phyloP scores from a whole-genome alignment of 805 yeast species.

The Peterozyma xylosa region DNA sequence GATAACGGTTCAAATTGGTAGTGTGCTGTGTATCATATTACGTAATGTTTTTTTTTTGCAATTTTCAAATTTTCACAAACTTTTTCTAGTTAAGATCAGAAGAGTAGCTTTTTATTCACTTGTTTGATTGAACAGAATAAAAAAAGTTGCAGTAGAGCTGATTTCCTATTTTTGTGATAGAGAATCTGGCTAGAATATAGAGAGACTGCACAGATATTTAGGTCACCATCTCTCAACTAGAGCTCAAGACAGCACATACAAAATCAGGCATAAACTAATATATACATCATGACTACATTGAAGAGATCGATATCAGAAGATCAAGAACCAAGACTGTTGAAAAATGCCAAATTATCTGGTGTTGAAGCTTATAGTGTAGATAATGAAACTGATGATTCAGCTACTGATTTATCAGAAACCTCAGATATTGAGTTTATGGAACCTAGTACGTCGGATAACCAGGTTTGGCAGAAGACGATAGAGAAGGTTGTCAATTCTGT shows the following conservation, averaged over 20 bases:
- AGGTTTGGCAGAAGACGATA: constrained; percentile 75
- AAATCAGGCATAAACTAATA: constrained; percentile 16
- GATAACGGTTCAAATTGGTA: not conserved
- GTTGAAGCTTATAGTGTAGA: constrained; percentile 5
- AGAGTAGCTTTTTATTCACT: too few species aligned
- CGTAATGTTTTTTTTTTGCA: not conserved
- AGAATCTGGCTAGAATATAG: too few species aligned
- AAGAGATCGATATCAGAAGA: not conserved
- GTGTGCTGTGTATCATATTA: constrained; percentile 1
- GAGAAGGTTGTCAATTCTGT: constrained; percentile 77
- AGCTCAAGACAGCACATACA: too few species aligned
- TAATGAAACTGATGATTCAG: constrained; percentile 5
- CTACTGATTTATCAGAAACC: constrained; percentile 1
- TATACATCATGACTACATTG: constrained; percentile 6
- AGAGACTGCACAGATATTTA: too few species aligned
- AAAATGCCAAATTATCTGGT: not conserved
- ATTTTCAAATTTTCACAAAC: too few species aligned
- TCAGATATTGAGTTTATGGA: not conserved
- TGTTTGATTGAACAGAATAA: too few species aligned
- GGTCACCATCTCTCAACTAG: too few species aligned
- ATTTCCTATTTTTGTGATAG: too few species aligned
- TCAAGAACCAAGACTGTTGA: not conserved
- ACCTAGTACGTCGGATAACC: constrained; percentile 14
- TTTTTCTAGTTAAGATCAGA: too few species aligned
- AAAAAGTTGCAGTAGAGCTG: too few species aligned